Base-by-base conservation (phyloP, 2,329 filamentous ascomycete species). In the Fusarium coffeatum region DNA sequence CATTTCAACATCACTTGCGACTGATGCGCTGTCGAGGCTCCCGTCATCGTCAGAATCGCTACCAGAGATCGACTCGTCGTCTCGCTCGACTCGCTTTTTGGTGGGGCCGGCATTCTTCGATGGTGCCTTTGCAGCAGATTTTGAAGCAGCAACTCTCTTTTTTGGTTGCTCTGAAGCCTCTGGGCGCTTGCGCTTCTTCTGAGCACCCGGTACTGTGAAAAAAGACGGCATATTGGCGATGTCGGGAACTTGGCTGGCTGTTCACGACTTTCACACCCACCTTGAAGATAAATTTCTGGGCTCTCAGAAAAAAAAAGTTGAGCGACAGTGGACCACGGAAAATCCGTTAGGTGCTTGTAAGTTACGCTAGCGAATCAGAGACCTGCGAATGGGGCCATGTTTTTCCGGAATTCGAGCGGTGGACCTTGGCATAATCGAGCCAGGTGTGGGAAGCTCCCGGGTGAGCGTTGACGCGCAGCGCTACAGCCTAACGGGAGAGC, bases 111-210 rank as follows among this genome's bases (percentile, higher is more conserved):
- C 69, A 47, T 74, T 66, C 59, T 83, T 84, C 74, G 82, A 78
- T 69, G 79, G 76, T 69, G 80, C 72, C 76, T 85, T 85, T 64
- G 76, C 75, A 28, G 79, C 71, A 42, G 80, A 64, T 68, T 84
- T 85, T 30, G 85, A 78, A 55, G 83, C 82, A 70, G 85, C 85
- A 65, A 85, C 75, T 78, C 87, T 84, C 77, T 90, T 91, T 79
- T 89, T 89, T 3, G 88, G 86, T 8, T 80, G 80, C 53, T 89
- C 85, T 18, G 83, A 77, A 27, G 86, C 85, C 59, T 83, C 80
- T 9, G 84, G 76, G 66, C 94, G 88, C 86, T 98, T 98, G 75
- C 96, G 87, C 87, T 98, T 98, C 83, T 93, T 93, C 77, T 95
- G 92, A 53, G 92, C 91, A 42, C 92, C 92, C 8, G 96, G 94